A percentile compares a stretch with the other conserved stretches of the same genome.
Evolutionary conservation across 352 stramenopile species (phyloP).

Genomic region (Phytopythium boreale): DNA sequence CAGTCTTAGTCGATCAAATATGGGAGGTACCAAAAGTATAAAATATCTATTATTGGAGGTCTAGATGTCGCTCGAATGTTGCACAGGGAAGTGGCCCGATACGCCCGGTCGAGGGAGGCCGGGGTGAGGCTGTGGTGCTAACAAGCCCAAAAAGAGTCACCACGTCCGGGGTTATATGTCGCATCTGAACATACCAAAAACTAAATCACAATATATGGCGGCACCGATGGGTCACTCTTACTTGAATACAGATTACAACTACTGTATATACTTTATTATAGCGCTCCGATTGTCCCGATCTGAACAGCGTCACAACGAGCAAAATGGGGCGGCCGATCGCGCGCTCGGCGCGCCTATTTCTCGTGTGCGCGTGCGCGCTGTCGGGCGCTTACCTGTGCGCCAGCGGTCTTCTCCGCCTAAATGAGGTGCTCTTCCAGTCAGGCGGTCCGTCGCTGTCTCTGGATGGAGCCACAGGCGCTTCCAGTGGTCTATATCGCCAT

Average conservation of each 20-base stretch:
- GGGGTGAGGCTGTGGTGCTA: no score
- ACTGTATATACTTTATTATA: not conserved
- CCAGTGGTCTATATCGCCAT: not conserved
- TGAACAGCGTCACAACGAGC: not conserved
- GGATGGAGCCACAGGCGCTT: not conserved
- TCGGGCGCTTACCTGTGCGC: conserved; percentile 46
- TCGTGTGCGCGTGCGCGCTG: conserved; percentile 38
- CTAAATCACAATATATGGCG: not conserved
- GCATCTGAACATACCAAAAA: not conserved
- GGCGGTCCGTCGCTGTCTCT: not conserved
- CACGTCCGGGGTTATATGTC: not conserved
- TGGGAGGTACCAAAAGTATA: no score
- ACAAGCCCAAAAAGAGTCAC: not conserved
- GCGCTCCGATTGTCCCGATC: not conserved
- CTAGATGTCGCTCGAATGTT: no score
- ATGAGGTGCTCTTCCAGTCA: conserved; percentile 47
- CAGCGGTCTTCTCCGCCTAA: conserved; percentile 51
- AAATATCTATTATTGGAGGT: no score
- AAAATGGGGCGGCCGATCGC: not conserved
- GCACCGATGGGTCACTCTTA: not conserved
- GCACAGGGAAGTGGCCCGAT: no score
- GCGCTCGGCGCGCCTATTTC: conserved; percentile 9
- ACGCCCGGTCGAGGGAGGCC: no score
- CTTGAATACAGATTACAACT: not conserved
- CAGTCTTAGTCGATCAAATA: no score